Conservation (phyloP, 1,284 basidiomycete species). For the Tranzscheliella williamsii region DNA sequence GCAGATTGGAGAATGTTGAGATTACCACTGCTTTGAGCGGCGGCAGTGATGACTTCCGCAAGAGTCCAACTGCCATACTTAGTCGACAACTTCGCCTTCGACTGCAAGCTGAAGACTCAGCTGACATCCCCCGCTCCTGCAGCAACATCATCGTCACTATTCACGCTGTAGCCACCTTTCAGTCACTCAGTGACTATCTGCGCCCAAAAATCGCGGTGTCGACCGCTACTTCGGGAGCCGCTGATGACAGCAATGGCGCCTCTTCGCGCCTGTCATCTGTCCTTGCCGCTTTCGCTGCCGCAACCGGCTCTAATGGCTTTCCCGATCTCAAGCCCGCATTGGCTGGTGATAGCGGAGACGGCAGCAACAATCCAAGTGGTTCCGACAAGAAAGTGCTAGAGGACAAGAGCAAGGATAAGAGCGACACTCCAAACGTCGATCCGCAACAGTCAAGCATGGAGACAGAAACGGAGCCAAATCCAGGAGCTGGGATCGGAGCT, state of each 20-base stretch:
- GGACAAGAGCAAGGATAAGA: neutral
- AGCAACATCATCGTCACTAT: slow-evolving; percentile 55
- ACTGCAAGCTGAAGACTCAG: slow-evolving; percentile 50
- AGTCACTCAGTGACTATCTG: slow-evolving; percentile 55
- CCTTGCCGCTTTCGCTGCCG: slow-evolving; percentile 80
- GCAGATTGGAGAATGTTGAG: slow-evolving; percentile 51
- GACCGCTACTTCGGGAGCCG: slow-evolving; percentile 67
- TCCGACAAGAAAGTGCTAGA: slow-evolving; percentile 46
- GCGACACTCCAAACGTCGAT: neutral
- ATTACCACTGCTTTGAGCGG: slow-evolving; percentile 47
- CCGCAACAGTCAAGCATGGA: neutral
- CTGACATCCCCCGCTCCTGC: slow-evolving; percentile 49
- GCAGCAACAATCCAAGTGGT: slow-evolving; percentile 75
- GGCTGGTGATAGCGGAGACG: slow-evolving; percentile 56
- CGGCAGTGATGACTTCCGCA: slow-evolving; percentile 38
- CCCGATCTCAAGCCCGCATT: no score
- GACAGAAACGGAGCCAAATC: neutral
- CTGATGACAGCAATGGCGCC: slow-evolving; percentile 47
- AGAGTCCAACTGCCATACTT: slow-evolving; percentile 43
- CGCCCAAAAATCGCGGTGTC: slow-evolving; percentile 50
- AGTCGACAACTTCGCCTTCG: slow-evolving; percentile 53
- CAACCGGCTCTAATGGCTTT: slow-evolving; percentile 62
- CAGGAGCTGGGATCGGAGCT: neutral
- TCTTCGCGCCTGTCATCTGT: slow-evolving; percentile 77
- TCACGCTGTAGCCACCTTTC: slow-evolving; percentile 58